Base-by-base conservation (phyloP, 371 early-diverging fungal genomes). In the Rhizopus delemar region DNA sequence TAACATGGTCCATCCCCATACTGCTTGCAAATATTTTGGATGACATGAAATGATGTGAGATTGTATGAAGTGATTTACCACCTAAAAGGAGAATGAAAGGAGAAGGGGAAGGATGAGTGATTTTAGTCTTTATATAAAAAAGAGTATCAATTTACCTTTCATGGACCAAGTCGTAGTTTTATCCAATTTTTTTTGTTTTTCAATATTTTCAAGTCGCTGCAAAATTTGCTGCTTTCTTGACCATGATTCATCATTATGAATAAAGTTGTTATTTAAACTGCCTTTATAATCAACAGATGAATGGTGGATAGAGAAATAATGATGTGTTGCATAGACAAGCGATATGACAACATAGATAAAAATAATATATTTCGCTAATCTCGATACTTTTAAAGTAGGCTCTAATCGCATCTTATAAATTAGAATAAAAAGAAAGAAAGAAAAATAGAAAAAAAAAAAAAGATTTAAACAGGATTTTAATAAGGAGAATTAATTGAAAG, bases 1-100 rank as follows among this genome's bases (percentile, higher is more conserved):
- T 84, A 46, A 88, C 72, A 34, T 84, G 75, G 50, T 78, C 81
- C 9, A 86, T 86, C 8, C 82, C 81, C 84, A 88, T 81, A 0
- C 86, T 75, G 50, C 83, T 83, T 16, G 83, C 75, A 62, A 83
- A 88, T 2, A 85, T 72, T 59, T 22, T 22, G 15, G 81, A 79
- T 51, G 75, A 65, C 46, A 79, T 60, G 41, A 77, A 75, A 15
- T 74, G 68, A 46, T 79, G 78, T 6, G 76, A 62, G 34, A 71
- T 50, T 13, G 38, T 55, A 38, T 71, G 65, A 22, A 41, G 39
- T 12, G 34, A 38, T 38, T 38, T 38, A 13, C 39, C 39, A 38
- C 39, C 39, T 38, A 22, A 22, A 22, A 22, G 22, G 22, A 22
- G 22, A 22, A 22, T 22, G 22, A 22, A 22, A 22, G 22, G 22